Evolutionary conservation across 2,329 filamentous ascomycete species (phyloP).

Genomic region (Sporothrix euskadiensis): DNA sequence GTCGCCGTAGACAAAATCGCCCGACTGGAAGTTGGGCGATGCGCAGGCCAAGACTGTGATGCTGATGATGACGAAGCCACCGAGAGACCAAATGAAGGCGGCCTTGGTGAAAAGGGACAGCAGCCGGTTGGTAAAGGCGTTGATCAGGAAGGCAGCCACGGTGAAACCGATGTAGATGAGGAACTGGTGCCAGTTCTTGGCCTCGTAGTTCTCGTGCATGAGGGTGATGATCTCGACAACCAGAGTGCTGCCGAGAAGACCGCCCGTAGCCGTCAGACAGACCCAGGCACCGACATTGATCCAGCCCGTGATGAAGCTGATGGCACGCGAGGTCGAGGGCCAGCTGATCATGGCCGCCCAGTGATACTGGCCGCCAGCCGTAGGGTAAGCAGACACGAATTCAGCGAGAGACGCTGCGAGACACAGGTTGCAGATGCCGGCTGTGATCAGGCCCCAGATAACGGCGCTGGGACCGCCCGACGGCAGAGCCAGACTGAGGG

Average conservation of each 20-base stretch:
- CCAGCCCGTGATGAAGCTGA: conserved; percentile 73
- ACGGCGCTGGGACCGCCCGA: conserved; percentile 69
- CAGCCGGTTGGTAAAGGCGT: conserved; percentile 62
- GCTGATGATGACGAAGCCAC: conserved; percentile 68
- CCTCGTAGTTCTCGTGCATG: conserved; percentile 57
- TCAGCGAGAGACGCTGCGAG: conserved; percentile 69
- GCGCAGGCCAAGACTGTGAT: conserved; percentile 68
- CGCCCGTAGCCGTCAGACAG: conserved; percentile 66
- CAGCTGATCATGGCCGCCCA: conserved; percentile 69
- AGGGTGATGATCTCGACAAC: conserved; percentile 66
- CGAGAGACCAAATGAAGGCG: conserved; percentile 70
- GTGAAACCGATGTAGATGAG: conserved; percentile 69
- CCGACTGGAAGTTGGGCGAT: conserved; percentile 64
- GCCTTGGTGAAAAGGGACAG: conserved; percentile 67
- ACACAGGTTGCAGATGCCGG: conserved; percentile 68
- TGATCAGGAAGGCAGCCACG: conserved; percentile 61
- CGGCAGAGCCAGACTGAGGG: conserved; percentile 56
- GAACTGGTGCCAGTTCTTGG: conserved; percentile 70
- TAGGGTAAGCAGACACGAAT: conserved; percentile 65
- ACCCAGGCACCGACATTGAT: conserved; percentile 74
- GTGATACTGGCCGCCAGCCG: conserved; percentile 66
- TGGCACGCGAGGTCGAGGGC: conserved; percentile 58
- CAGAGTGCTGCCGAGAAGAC: conserved; percentile 66
- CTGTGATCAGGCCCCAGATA: conserved; percentile 68
- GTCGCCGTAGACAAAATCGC: conserved; percentile 63